Evolutionary conservation across 306 rosid species (phyloP), one percentile per base, ranked within the genome.

Genomic region (Senna tora): DNA sequence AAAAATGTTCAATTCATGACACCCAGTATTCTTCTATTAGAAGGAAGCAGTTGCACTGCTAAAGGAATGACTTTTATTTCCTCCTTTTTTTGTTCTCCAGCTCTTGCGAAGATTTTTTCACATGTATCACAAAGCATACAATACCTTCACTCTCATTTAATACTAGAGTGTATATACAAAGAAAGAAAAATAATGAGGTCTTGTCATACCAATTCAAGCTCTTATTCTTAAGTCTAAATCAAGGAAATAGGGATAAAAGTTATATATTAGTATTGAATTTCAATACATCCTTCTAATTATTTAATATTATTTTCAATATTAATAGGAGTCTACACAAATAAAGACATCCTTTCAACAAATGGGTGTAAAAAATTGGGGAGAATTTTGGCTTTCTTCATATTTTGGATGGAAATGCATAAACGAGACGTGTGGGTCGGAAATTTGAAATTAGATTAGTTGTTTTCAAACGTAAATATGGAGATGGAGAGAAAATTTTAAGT

Each of bases 311-410:
- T n/a, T n/a, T n/a, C n/a, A n/a, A n/a, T n/a, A n/a, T n/a, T n/a
- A n/a, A n/a, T n/a, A n/a, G n/a, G n/a, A n/a, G n/a, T n/a, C n/a
- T n/a, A n/a, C n/a, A n/a, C n/a, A n/a, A n/a, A n/a, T n/a, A n/a
- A n/a, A n/a, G n/a, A n/a, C n/a, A n/a, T n/a, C n/a, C n/a, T n/a
- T n/a, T n/a, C n/a, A n/a, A n/a, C n/a, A n/a, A n/a, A n/a, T 25
- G 30, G 30, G 30, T 25, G 30, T 25, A 25, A 53, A 19, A 7
- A 53, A 22, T 14, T 7, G 15, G 21, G n/a, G 5, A 36, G 17
- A 25, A 69, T 19, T 52, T 20, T 69, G 39, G 39, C 52, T 38
- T 53, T 39, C 50, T 19, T 16, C 38, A 53, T 53, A 52, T 25
- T 13, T 45, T 4, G n/a, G 39, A 16, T 52, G 2, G 8, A 20